Base-by-base conservation (phyloP, 805 yeast genomes). In the Blastobotrys mokoenaii region DNA sequence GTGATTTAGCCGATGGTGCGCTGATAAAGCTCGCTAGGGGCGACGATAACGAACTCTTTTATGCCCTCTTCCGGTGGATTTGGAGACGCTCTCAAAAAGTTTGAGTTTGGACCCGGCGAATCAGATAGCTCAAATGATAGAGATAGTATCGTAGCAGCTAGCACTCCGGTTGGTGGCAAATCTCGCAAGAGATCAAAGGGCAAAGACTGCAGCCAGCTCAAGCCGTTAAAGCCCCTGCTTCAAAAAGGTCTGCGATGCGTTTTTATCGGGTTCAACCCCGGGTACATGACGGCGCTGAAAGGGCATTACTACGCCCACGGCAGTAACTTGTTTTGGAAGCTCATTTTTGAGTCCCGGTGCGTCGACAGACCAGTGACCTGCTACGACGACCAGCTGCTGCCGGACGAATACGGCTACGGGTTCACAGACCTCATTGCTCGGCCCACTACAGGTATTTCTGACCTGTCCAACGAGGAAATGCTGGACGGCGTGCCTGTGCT, bases 241-340 rank as follows among this genome's bases (percentile, higher is more conserved):
- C 33, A 44, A 16, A 58, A 61, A 0, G 59, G 58, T 4, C 54
- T 74, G 18, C 52, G 53, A 3, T 55, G 81, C 1, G 68, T 83
- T 2, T 82, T 83, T 52, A 69, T 82, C 2, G 93, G 93, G 1
- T 81, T 71, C 65, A 83, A 83, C 54, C 93, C 93, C 0, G 84
- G 89, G 2, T 60, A 77, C 3, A 71, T 70, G 53, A 80, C 88
- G 1, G 74, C 85, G 0, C 52, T 62, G 15, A 59, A 64, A 7
- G 87, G 83, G 30, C 89, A 82, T 56, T 77, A 82, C 55, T 83
- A 79, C 58, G 90, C 90, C 0, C 89, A 84, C 56, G 74, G 65
- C 15, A 70, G 84, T 10, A 83, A 83, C 54, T 57, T 71, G 31
- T 83, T 84, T 57, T 83, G 89, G 89, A 76, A 72, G 47, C 60